Percentiles rank a stretch among this genome's conserved stretches.
phyloP scores from a whole-genome alignment of 768 basidiomycete genomes.

The Calocybe gangraenosa region DNA sequence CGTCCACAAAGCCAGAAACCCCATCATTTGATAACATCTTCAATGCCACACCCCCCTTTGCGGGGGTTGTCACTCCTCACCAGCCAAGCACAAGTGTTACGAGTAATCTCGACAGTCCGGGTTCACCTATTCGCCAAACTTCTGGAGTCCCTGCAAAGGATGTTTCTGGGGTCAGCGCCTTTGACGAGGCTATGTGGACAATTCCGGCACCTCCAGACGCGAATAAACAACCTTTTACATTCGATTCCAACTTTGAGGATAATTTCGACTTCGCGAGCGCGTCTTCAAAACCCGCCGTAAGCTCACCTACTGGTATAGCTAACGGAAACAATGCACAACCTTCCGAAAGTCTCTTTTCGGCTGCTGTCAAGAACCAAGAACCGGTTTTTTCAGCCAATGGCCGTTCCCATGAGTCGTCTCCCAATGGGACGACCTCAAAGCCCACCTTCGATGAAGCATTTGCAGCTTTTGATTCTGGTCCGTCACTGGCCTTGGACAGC shows the following conservation, averaged over 20 bases:
- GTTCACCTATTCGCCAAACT: conserved; percentile 10
- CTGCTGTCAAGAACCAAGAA: conserved; percentile 5
- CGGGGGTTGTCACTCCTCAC: conserved; percentile 12
- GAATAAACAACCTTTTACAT: conserved; percentile 45
- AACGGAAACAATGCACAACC: conserved; percentile 14
- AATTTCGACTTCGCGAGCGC: conserved; percentile 57
- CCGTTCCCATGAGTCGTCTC: conserved; percentile 1
- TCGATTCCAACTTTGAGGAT: conserved; percentile 55
- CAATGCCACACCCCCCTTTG: conserved; percentile 28
- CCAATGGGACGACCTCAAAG: conserved; percentile 4
- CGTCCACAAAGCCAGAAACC: conserved; percentile 1
- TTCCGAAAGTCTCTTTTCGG: conserved; percentile 31
- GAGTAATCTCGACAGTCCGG: conserved; percentile 20
- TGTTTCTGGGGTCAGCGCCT: conserved; percentile 55
- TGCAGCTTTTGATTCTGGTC: conserved; percentile 37
- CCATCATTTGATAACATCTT: conserved; percentile 56
- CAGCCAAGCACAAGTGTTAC: background rate
- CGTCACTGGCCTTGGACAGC: conserved; percentile 35
- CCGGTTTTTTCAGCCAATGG: conserved; percentile 4
- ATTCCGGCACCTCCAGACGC: conserved; percentile 35
- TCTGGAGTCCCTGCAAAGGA: conserved; percentile 8
- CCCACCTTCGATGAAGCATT: conserved; percentile 53
- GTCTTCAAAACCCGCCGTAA: conserved; percentile 27
- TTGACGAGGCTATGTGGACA: conserved; percentile 72
- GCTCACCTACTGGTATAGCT: conserved; percentile 18